Conservation (phyloP, 1,284 basidiomycete genomes). For the Ganoderma lucidum region DNA sequence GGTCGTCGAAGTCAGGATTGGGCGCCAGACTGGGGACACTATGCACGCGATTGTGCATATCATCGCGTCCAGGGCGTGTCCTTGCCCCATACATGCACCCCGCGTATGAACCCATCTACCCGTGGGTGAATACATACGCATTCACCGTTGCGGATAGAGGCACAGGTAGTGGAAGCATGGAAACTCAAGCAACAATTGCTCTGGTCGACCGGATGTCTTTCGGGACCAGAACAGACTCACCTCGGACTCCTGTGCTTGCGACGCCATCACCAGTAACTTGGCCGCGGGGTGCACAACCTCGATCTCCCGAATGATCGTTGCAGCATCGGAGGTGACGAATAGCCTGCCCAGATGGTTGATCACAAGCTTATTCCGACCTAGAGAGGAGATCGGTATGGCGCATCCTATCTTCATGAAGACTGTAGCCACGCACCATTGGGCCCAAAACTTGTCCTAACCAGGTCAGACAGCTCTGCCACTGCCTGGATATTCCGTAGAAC, state of each 20-base stretch:
- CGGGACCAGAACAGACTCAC: conserved; percentile 47
- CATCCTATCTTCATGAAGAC: background rate
- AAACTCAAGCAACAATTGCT: background rate
- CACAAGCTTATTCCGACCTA: conserved; percentile 93
- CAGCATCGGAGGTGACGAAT: conserved; percentile 99
- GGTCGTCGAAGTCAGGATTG: background rate
- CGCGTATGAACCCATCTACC: too few species aligned
- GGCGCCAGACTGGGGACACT: too few species aligned
- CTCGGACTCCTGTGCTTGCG: conserved; percentile 96
- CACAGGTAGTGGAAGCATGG: background rate
- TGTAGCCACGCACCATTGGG: conserved; percentile 81
- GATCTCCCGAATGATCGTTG: conserved; percentile 98
- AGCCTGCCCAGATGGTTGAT: conserved; percentile 96
- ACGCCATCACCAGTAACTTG: conserved; percentile 97
- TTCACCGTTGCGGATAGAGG: background rate
- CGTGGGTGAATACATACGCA: too few species aligned
- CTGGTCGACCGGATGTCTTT: background rate
- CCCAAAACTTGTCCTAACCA: conserved; percentile 96
- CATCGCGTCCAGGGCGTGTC: too few species aligned
- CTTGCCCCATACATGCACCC: too few species aligned
- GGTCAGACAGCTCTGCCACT: conserved; percentile 92
- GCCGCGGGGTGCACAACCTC: conserved; percentile 99
- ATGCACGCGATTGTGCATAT: too few species aligned
- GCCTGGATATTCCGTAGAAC: conserved; percentile 96
- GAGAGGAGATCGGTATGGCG: conserved; percentile 8